A percentile compares a stretch with the other conserved stretches of the same genome.
Conservation (phyloP, 1,139 yeast species). For the Pichia sp. region DNA sequence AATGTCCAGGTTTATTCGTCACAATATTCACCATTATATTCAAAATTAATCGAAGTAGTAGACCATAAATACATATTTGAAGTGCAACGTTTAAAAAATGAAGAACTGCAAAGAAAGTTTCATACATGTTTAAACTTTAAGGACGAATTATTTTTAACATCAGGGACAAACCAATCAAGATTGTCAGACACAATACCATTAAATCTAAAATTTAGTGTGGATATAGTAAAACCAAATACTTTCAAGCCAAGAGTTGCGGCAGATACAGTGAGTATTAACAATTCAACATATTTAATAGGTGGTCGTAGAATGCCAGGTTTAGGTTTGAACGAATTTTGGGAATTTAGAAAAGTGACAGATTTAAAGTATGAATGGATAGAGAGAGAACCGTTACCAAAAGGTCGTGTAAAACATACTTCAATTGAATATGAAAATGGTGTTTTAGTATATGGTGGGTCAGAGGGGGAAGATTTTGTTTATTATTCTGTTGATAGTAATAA, state of each 20-base stretch:
- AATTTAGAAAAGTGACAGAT: slow-evolving; percentile 3
- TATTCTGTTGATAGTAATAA: slow-evolving; percentile 3
- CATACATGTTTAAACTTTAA: slow-evolving; percentile 33
- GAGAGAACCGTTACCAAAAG: slow-evolving; percentile 35
- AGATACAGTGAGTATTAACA: slow-evolving; percentile 34
- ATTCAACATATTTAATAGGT: slow-evolving; percentile 44
- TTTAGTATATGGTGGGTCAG: slow-evolving; percentile 50
- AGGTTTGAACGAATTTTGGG: slow-evolving; percentile 39
- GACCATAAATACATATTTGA: slow-evolving; percentile 1
- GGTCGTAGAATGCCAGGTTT: slow-evolving; percentile 62
- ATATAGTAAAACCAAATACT: slow-evolving; percentile 7
- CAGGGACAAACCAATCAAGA: slow-evolving; percentile 51
- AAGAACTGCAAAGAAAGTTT: slow-evolving; percentile 12
- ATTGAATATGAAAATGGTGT: slow-evolving; percentile 34
- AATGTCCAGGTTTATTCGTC: slow-evolving; percentile 8
- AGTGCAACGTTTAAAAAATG: neutral
- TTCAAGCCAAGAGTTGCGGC: slow-evolving; percentile 54
- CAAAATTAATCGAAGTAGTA: neutral
- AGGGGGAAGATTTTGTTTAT: slow-evolving; percentile 12
- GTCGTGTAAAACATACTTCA: slow-evolving; percentile 51
- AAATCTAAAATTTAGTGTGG: slow-evolving; percentile 4
- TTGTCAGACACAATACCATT: slow-evolving; percentile 24
- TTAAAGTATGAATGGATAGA: slow-evolving; percentile 32
- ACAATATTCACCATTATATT: neutral
- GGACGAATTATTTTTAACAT: slow-evolving; percentile 36